Percentiles rank a stretch among this genome's conserved stretches.
phyloP scores from a whole-genome alignment of 352 stramenopile species.

The Phytophthora brassicae region DNA sequence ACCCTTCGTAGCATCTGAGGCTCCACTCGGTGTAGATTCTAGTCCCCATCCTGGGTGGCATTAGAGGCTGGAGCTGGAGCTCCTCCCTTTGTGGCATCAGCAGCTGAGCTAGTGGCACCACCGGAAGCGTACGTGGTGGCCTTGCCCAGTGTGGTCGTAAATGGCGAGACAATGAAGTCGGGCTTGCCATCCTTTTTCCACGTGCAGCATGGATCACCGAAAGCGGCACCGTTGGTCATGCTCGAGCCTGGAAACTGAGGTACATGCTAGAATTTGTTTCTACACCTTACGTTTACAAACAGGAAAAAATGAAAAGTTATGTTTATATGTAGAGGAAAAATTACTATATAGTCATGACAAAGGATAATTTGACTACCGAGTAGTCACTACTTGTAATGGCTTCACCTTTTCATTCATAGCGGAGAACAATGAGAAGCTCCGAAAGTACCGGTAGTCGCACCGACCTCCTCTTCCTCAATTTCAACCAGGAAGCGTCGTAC shows the following conservation, averaged over 20 bases:
- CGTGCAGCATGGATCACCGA: constrained; percentile 52
- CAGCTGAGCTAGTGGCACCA: neutral
- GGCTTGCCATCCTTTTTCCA: constrained; percentile 37
- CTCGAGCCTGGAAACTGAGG: constrained; percentile 14
- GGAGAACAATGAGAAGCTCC: constrained; percentile 40
- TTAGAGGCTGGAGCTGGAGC: neutral
- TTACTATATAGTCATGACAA: no score
- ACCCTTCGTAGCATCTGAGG: constrained; percentile 10
- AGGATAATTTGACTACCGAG: no score
- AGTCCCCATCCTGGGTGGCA: neutral
- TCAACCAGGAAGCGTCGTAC: constrained; percentile 92
- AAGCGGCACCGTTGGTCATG: constrained; percentile 38
- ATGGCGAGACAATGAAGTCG: constrained; percentile 33
- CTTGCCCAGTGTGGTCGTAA: constrained; percentile 21
- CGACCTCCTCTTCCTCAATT: constrained; percentile 89
- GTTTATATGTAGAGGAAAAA: no score
- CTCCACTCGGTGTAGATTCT: no score
- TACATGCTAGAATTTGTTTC: constrained; percentile 13
- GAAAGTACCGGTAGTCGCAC: constrained; percentile 46
- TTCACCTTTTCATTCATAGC: no score
- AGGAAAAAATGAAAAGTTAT: no score
- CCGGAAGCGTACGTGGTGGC: constrained; percentile 22
- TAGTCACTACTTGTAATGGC: no score
- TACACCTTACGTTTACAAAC: no score
- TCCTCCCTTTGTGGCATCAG: neutral